phyloP scores from a whole-genome alignment of 1,139 yeast species.

The Groenewaldozyma sp. region DNA sequence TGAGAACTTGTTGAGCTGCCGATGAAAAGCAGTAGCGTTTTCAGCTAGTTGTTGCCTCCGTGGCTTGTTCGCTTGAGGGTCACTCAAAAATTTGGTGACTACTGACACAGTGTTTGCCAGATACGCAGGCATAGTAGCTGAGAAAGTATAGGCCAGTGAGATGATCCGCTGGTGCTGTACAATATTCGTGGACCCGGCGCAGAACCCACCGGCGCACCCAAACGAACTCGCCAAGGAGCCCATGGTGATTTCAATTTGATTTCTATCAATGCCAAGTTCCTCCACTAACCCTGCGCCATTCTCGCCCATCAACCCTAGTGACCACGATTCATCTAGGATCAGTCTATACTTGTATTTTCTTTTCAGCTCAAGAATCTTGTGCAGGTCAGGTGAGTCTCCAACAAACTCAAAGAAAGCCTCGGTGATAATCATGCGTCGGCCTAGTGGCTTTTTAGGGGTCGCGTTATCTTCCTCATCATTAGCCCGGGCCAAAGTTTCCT shows the following conservation, averaged over 20 bases:
- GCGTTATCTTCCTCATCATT: conserved; percentile 35
- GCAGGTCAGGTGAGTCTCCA: conserved; percentile 75
- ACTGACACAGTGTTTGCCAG: conserved; percentile 66
- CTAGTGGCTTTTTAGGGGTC: conserved; percentile 51
- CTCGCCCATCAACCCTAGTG: conserved; percentile 77
- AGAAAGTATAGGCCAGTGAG: conserved; percentile 81
- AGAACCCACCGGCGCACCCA: conserved; percentile 93
- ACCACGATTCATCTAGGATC: conserved; percentile 76
- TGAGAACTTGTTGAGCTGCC: neutral
- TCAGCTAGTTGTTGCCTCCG: conserved; percentile 23
- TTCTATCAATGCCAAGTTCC: conserved; percentile 49
- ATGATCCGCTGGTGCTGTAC: conserved; percentile 88
- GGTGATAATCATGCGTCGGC: conserved; percentile 81
- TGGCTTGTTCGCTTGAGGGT: conserved; percentile 7
- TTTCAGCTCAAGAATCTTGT: conserved; percentile 63
- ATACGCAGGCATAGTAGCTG: conserved; percentile 93
- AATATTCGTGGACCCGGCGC: conserved; percentile 79
- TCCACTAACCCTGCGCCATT: conserved; percentile 85
- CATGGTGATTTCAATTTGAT: conserved; percentile 68
- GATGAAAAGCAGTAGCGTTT: conserved; percentile 24
- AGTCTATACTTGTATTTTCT: conserved; percentile 75
- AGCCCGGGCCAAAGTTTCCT: conserved; percentile 53
- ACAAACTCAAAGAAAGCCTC: conserved; percentile 78
- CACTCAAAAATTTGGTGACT: conserved; percentile 35
- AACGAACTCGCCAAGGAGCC: conserved; percentile 79